A percentile compares a stretch with the other conserved stretches of the same genome.
Evolutionary conservation across 257 asterid genomes (phyloP).

Genomic region (Primulina eburnea): DNA sequence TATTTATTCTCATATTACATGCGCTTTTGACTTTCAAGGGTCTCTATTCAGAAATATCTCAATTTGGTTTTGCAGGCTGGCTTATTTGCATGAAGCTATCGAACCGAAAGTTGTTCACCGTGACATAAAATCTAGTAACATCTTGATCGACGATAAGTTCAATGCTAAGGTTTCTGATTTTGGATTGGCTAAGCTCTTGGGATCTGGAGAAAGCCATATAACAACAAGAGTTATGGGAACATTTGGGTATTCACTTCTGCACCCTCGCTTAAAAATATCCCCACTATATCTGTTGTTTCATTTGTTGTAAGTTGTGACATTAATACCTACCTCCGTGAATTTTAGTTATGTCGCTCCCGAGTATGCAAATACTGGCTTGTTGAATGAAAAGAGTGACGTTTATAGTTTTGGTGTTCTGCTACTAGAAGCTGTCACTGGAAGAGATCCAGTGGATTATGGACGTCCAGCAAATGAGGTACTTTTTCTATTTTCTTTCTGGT

Average conservation of each 20-base stretch:
- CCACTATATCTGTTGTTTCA: not conserved
- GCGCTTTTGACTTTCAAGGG: not conserved
- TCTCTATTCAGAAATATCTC: not conserved
- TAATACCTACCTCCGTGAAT: conserved; percentile 12
- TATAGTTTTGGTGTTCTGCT: conserved; percentile 94
- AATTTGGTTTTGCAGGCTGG: conserved; percentile 57
- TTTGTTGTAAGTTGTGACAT: not conserved
- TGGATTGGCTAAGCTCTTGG: conserved; percentile 96
- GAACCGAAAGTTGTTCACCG: conserved; percentile 97
- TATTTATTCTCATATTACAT: conserved; percentile 8
- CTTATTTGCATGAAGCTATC: conserved; percentile 93
- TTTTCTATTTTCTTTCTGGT: conserved; percentile 11
- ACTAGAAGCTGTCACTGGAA: conserved; percentile 85
- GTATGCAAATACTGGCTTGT: conserved; percentile 87
- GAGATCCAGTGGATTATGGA: conserved; percentile 94
- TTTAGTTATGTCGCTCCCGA: conserved; percentile 97
- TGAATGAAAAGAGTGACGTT: conserved; percentile 88
- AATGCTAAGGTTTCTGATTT: conserved; percentile 92
- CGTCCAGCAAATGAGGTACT: conserved; percentile 86
- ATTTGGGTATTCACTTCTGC: conserved; percentile 60
- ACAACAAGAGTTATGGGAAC: conserved; percentile 99
- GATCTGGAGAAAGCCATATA: conserved; percentile 90
- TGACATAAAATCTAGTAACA: conserved; percentile 95
- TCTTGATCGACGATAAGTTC: conserved; percentile 77
- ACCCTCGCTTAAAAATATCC: conserved; percentile 6